These are phyloP conservation scores for Suhomyces bolitotheri DNA, from an alignment of 1,139 yeast genomes.

Conservation along the genomic window DNA sequence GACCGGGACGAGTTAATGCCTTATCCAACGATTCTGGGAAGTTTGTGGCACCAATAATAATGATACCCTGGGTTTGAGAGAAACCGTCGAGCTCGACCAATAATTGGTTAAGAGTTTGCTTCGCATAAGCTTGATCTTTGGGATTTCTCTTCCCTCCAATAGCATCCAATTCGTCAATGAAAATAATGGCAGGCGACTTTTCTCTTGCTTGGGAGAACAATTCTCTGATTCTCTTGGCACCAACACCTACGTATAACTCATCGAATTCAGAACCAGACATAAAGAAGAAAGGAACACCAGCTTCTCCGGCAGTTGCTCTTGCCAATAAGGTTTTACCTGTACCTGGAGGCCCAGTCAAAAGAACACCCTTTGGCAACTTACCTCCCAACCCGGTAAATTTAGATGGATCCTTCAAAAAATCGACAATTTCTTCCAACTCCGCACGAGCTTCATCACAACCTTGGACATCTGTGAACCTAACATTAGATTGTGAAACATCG, in stretches of 20 bases:
- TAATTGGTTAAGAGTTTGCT: constrained; percentile 93
- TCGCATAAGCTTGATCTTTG: constrained; percentile 95
- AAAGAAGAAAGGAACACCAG: constrained; percentile 97
- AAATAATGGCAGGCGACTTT: constrained; percentile 94
- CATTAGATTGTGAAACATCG: constrained; percentile 85
- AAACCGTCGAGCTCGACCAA: constrained; percentile 96
- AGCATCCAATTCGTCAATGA: constrained; percentile 96
- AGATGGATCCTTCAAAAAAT: constrained; percentile 92
- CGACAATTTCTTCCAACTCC: constrained; percentile 95
- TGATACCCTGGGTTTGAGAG: constrained; percentile 88
- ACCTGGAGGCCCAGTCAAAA: constrained; percentile 98
- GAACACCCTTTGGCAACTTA: constrained; percentile 93
- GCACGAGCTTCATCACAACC: constrained; percentile 99
- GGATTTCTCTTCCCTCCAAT: constrained; percentile 98
- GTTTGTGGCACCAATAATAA: constrained; percentile 96
- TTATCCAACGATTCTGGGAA: constrained; percentile 96
- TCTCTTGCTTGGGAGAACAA: constrained; percentile 90
- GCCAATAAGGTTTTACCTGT: constrained; percentile 98
- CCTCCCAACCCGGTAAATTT: constrained; percentile 97
- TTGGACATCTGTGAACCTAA: constrained; percentile 87
- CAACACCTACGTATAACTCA: constrained; percentile 97
- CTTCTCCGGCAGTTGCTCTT: constrained; percentile 99
- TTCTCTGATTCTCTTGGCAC: constrained; percentile 96
- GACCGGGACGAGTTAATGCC: constrained; percentile 97
- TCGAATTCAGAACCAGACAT: constrained; percentile 99